Evolutionary conservation across 345 rosid genomes (phyloP).

Genomic region (Eucalyptus leucophloia): DNA sequence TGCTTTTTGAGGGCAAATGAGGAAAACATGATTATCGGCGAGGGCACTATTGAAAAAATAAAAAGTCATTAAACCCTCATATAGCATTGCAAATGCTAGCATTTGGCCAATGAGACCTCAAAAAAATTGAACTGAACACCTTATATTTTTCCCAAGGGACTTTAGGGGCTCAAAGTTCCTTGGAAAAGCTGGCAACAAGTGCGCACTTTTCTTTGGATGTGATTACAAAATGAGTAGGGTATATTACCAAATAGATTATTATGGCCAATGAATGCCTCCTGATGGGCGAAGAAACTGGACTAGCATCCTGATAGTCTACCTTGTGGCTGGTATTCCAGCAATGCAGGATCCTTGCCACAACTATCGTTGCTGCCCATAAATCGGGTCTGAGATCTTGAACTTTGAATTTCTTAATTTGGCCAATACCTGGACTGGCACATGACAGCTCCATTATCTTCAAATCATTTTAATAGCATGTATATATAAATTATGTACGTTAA

Average conservation of each 20-base stretch:
- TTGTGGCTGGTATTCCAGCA: not conserved
- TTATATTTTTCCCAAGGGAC: no score
- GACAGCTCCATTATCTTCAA: not conserved
- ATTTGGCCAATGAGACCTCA: no score
- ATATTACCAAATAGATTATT: not conserved
- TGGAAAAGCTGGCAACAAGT: accelerated
- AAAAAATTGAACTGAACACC: no score
- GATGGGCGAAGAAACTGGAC: not conserved
- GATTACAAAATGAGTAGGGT: not conserved
- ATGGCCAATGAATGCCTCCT: not conserved
- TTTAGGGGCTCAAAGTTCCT: no score
- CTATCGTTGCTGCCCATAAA: not conserved
- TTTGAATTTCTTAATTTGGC: not conserved
- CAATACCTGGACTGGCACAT: not conserved
- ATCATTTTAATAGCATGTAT: not conserved
- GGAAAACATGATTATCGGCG: accelerated
- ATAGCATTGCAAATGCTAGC: no score
- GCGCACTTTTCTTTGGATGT: not conserved
- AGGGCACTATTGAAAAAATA: no score
- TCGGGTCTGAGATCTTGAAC: not conserved
- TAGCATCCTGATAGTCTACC: not conserved
- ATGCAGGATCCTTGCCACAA: not conserved
- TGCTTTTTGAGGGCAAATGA: no score
- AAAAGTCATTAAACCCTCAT: no score
- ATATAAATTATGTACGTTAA: not conserved